Conservation (phyloP, 192 early-diverging fungal species). For the Podila verticillata region DNA sequence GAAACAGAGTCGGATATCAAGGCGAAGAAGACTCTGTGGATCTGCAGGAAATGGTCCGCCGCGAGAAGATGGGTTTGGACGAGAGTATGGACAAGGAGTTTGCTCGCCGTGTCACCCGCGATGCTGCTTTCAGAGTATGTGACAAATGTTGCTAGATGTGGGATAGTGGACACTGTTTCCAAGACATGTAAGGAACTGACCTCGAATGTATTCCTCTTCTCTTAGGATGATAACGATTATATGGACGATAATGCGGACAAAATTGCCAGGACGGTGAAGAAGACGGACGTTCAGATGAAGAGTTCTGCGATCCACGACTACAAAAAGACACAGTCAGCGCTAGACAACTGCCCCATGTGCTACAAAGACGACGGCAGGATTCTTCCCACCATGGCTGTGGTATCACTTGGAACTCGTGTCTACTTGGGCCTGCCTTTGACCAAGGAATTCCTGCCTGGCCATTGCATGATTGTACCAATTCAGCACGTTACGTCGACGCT, state of each 20-base stretch:
- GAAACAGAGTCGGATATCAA: constrained; percentile 70
- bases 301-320: constrained; percentile 64
- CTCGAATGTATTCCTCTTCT: constrained; percentile 25
- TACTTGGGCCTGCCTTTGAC: constrained; percentile 84
- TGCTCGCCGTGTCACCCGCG: constrained; percentile 73
- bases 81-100: constrained; percentile 73
- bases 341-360: constrained; percentile 83
- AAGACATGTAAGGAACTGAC: constrained; percentile 39
- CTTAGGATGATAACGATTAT: constrained; percentile 85
- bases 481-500: constrained; percentile 86
- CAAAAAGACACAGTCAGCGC: constrained; percentile 66
- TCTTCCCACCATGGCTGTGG: constrained; percentile 73
- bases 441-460: constrained; percentile 81
- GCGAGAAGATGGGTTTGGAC: constrained; percentile 67
- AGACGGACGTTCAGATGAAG: constrained; percentile 65
- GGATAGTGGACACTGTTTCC: background rate
- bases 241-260: constrained; percentile 91
- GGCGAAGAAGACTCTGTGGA: constrained; percentile 63
- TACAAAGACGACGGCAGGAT: constrained; percentile 68
- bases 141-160: background rate
- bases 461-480: constrained; percentile 92
- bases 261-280: constrained; percentile 69
- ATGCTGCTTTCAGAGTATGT: constrained; percentile 67
- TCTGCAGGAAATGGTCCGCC: constrained; percentile 73
- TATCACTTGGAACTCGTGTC: constrained; percentile 78